Evolutionary conservation across 2,329 filamentous ascomycete species (phyloP).

Genomic region (Neoscytalidium dimidiatum): DNA sequence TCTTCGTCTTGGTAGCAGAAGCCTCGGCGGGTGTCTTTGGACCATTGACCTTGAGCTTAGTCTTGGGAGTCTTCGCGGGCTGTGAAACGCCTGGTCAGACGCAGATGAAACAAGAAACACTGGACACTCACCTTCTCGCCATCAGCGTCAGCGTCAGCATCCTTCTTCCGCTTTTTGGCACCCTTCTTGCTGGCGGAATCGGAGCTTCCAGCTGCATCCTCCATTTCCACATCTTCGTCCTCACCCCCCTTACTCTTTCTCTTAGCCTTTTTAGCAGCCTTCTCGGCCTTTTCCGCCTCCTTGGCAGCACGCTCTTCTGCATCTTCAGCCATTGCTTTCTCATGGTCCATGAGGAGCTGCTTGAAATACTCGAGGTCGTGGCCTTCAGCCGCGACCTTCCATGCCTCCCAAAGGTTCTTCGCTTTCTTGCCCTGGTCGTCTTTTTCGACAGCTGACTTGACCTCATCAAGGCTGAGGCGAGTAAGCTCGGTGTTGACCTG

Average conservation of each 20-base stretch:
- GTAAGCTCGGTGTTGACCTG: conserved; percentile 81
- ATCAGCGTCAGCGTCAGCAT: conserved; percentile 65
- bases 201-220: conserved; percentile 40
- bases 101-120: not conserved
- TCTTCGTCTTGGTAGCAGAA: conserved; percentile 38
- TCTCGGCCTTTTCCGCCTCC: conserved; percentile 61
- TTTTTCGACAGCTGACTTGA: conserved; percentile 69
- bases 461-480: conserved; percentile 72
- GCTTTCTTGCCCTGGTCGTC: conserved; percentile 73
- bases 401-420: conserved; percentile 78
- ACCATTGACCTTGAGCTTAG: conserved; percentile 50
- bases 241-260: conserved; percentile 41
- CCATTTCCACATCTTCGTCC: conserved; percentile 41
- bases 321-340: conserved; percentile 57
- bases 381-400: conserved; percentile 75
- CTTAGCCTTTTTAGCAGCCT: conserved; percentile 40
- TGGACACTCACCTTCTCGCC: conserved; percentile 57
- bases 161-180: conserved; percentile 76
- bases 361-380: conserved; percentile 84
- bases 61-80: conserved; percentile 54
- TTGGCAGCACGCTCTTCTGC: conserved; percentile 67
- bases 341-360: conserved; percentile 65
- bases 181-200: conserved; percentile 40
- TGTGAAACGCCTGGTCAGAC: conserved; percentile 24
- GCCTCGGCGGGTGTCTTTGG: conserved; percentile 35